Evolutionary conservation across 208 protist genomes (phyloP).

Genomic region (Crithidia brevicula): DNA sequence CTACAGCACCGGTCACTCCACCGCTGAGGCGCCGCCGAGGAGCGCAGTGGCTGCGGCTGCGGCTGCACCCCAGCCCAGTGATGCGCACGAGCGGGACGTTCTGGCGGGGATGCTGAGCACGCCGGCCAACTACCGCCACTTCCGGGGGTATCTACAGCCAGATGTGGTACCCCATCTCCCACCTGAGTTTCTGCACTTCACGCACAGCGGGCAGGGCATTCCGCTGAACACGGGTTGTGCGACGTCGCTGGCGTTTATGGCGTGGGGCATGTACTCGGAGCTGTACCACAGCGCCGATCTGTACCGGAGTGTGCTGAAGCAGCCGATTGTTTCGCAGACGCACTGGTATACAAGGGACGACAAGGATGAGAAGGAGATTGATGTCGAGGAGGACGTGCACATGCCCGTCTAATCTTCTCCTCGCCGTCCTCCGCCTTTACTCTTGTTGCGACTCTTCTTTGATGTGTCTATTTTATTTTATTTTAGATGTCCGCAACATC

Average conservation of each 20-base stretch:
- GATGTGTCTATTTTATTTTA: too few relatives aligned
- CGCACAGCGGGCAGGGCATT: slow-evolving; percentile 55
- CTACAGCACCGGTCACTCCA: neutral
- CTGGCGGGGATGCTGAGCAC: slow-evolving; percentile 32
- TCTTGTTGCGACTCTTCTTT: too few relatives aligned
- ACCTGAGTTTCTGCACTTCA: slow-evolving; percentile 49
- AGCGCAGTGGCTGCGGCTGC: neutral
- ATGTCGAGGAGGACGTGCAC: slow-evolving; percentile 7
- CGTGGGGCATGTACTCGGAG: slow-evolving; percentile 59
- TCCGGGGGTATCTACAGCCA: slow-evolving; percentile 57
- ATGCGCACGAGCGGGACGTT: slow-evolving; percentile 23
- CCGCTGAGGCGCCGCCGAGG: neutral
- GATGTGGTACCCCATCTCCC: slow-evolving; percentile 62
- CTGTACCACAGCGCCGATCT: slow-evolving; percentile 68
- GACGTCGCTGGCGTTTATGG: slow-evolving; percentile 49
- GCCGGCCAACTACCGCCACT: slow-evolving; percentile 60
- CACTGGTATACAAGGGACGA: slow-evolving; percentile 35
- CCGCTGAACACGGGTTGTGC: slow-evolving; percentile 65
- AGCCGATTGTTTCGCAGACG: slow-evolving; percentile 57
- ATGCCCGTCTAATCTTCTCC: slow-evolving; percentile 6
- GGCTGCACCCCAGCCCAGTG: neutral
- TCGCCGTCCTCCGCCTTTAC: neutral
- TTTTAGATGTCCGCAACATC: neutral
- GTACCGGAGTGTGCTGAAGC: slow-evolving; percentile 51
- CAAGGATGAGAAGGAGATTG: slow-evolving; percentile 1